Evolutionary conservation across 73 alveolate species (phyloP).

Genomic region (Uronychia binucleata): DNA sequence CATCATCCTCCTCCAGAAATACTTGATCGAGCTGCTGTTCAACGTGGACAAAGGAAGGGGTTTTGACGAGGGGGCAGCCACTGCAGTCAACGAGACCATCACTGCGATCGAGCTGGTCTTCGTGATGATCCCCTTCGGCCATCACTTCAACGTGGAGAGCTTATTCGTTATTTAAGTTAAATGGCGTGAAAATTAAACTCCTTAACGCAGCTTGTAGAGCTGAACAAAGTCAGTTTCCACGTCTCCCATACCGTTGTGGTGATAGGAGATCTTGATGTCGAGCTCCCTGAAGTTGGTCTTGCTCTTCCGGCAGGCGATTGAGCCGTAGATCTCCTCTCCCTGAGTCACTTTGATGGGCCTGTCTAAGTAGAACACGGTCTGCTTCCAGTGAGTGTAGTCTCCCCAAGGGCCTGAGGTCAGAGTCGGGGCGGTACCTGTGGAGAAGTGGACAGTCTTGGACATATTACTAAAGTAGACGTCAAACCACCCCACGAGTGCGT

Average conservation of each 20-base stretch:
- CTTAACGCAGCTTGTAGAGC: not conserved
- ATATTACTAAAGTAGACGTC: constrained; percentile 49
- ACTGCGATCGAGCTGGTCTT: not conserved
- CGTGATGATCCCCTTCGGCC: not conserved
- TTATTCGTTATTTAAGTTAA: not conserved
- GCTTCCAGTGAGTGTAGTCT: constrained; percentile 85
- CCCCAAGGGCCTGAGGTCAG: constrained; percentile 51
- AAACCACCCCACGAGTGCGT: constrained; percentile 71
- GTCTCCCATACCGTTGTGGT: constrained; percentile 12
- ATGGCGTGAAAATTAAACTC: no score
- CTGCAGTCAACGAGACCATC: not conserved
- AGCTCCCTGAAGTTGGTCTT: constrained; percentile 71
- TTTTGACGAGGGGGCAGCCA: not conserved
- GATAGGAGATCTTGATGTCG: constrained; percentile 72
- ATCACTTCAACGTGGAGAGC: constrained; percentile 2
- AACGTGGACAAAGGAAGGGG: not conserved
- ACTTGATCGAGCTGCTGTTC: not conserved
- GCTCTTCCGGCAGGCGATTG: constrained; percentile 67
- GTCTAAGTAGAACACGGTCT: constrained; percentile 78
- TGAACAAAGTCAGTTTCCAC: constrained; percentile 6
- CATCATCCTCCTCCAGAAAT: not conserved
- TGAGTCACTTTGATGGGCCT: constrained; percentile 57
- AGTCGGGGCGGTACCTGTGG: no score
- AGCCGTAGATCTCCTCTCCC: constrained; percentile 73
- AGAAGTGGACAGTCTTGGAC: constrained; percentile 18